These are phyloP conservation scores for Xylaria sp. DNA, from an alignment of 495 filamentous ascomycete species.

Conservation along the genomic window DNA sequence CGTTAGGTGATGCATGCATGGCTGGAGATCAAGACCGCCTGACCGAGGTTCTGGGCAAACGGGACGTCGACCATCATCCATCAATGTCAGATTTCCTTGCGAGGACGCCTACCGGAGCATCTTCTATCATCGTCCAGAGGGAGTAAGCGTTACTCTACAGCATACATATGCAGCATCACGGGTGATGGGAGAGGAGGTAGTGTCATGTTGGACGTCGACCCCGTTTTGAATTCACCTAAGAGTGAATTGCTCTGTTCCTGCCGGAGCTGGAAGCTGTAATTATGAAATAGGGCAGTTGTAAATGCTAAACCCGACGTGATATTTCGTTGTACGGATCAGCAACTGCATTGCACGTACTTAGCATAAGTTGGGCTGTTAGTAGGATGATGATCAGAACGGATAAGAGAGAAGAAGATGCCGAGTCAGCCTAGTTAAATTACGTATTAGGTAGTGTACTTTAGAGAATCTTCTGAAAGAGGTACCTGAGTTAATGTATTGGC, in stretches of 20 bases:
- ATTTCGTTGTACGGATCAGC: not conserved
- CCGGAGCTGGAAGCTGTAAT: conserved; percentile 2
- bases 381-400: conserved; percentile 21
- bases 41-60: conserved; percentile 22
- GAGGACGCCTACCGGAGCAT: not conserved
- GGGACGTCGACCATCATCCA: not conserved
- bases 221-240: not conserved
- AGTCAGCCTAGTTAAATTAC: conserved; percentile 4
- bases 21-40: conserved; percentile 25
- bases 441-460: conserved; percentile 1
- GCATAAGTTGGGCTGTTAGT: not conserved
- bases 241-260: not conserved
- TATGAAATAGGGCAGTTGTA: not conserved
- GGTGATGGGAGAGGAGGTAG: not conserved
- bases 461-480: not conserved
- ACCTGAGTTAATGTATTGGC: not conserved
- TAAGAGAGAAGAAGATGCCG: conserved; percentile 17
- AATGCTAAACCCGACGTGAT: not conserved
- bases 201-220: conserved; percentile 6
- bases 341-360: not conserved
- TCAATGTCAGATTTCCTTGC: conserved; percentile 9
- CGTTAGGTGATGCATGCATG: conserved; percentile 28
- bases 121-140: conserved; percentile 11
- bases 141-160: not conserved
- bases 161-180: not conserved